A percentile compares a stretch with the other conserved stretches of the same genome.
Evolutionary conservation across 306 rosid genomes (phyloP).

Genomic region (Prunus campanulata): DNA sequence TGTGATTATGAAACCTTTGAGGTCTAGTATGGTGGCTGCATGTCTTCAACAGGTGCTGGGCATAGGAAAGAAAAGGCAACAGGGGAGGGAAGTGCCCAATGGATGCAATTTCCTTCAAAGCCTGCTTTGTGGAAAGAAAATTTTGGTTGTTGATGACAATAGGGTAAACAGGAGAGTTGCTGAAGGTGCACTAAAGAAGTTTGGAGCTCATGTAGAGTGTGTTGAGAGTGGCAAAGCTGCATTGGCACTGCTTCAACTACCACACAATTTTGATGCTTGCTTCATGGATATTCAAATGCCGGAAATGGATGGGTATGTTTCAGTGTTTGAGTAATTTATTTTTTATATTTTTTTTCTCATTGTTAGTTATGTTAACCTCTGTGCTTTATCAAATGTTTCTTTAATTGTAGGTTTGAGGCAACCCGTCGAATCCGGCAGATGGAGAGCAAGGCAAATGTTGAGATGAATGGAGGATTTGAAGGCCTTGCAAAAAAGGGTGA

Average conservation of each 20-base stretch:
- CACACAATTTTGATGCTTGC: conserved; percentile 90
- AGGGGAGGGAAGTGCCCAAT: conserved; percentile 50
- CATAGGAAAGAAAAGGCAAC: conserved; percentile 67
- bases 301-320: conserved; percentile 95
- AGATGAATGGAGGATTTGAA: conserved; percentile 40
- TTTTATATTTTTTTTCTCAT: background rate
- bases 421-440: conserved; percentile 65
- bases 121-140: conserved; percentile 75
- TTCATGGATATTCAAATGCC: conserved; percentile 99
- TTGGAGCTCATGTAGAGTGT: conserved; percentile 83
- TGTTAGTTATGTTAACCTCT: background rate
- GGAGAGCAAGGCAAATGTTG: conserved; percentile 66
- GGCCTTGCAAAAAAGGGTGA: conserved; percentile 28
- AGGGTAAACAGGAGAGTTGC: conserved; percentile 91
- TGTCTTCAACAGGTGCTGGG: conserved; percentile 97
- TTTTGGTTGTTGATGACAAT: conserved; percentile 94
- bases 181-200: conserved; percentile 86
- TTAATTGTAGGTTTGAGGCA: conserved; percentile 73
- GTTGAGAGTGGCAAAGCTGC: conserved; percentile 89
- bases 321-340: background rate
- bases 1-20: conserved; percentile 88
- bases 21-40: conserved; percentile 98
- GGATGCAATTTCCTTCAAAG: conserved; percentile 62
- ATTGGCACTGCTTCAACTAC: conserved; percentile 74
- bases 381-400: background rate